Evolutionary conservation across 768 basidiomycete genomes (phyloP), one percentile per base, ranked within the genome.

Genomic region (Strobilomyces confusus): DNA sequence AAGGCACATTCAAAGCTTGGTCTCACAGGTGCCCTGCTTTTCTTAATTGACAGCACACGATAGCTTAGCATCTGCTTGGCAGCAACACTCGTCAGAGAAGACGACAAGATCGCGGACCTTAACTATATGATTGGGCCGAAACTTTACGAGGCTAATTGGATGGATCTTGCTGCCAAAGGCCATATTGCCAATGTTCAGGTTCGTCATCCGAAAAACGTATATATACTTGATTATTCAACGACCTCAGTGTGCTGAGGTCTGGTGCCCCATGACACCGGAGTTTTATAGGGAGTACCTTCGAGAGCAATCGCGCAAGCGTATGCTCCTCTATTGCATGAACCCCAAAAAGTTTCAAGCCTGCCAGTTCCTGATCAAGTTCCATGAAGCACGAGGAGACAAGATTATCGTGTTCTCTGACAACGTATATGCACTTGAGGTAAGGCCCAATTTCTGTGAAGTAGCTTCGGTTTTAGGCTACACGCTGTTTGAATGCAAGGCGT

Each of bases 151-250:
- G 97, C 97, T 5, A 99, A 99, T 68, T 99, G 97, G 97, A 98
- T 99, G 95, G 97, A 99, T 71, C 83, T 99, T 61, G 97, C 97
- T 49, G 93, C 92, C 56, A 98, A 98, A 72, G 97, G 97, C 2
- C 97, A 99, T 70, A 99, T 99, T 65, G 97, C 97, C 8, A 98
- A 97, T 65, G 97, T 99, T n/a, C 95, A 98, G 84, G 94, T 94
- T 68, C 61, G 79, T 67, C 26, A 34, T 43, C 52, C 34, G 48
- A 33, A 25, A 23, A 17, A 12, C 26, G 5, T 23, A 1, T 9
- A 29, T 40, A 26, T 42, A 17, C 19, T 13, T 14, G 36, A 44
- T 54, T 58, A 51, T 29, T 54, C 19, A 54, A 45, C 22, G 48
- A 45, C 20, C 54, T 20, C 62, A 98, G 92, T 99, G 97, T 67